Conservation (phyloP, 805 yeast genomes). For the Kodamaea hsintzibuensis region DNA sequence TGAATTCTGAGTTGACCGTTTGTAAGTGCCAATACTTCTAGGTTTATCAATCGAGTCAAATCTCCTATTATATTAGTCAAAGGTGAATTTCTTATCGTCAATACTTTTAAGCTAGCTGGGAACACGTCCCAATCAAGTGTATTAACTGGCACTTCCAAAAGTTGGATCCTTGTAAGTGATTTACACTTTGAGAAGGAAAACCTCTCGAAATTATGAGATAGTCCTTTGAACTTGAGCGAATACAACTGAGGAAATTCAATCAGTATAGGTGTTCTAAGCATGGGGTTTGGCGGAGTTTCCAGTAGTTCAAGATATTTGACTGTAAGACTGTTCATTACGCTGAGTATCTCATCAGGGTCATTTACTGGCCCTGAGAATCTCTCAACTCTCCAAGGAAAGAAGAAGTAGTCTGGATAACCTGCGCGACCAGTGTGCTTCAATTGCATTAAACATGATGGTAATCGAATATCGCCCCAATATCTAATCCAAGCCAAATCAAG, state of each 20-base stretch:
- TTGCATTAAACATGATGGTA: not conserved
- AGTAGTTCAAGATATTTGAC: not conserved
- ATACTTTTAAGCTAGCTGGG: not conserved
- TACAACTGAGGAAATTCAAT: not conserved
- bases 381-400: not conserved
- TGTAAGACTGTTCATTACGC: too few relatives aligned
- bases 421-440: not conserved
- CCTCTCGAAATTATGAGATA: not conserved
- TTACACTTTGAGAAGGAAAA: not conserved
- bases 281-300: not conserved
- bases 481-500: not conserved
- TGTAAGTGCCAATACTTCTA: not conserved
- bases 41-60: not conserved
- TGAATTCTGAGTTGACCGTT: not conserved
- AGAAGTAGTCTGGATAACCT: not conserved
- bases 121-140: not conserved
- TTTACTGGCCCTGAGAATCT: not conserved
- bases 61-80: not conserved
- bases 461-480: not conserved
- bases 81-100: not conserved
- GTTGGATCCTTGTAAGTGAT: not conserved
- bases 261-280: not conserved
- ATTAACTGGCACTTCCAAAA: not conserved
- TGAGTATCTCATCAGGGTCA: not conserved
- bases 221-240: not conserved